Evolutionary conservation across 139 green algal genomes (phyloP).

Genomic region (Chlamydomonas applanata): DNA sequence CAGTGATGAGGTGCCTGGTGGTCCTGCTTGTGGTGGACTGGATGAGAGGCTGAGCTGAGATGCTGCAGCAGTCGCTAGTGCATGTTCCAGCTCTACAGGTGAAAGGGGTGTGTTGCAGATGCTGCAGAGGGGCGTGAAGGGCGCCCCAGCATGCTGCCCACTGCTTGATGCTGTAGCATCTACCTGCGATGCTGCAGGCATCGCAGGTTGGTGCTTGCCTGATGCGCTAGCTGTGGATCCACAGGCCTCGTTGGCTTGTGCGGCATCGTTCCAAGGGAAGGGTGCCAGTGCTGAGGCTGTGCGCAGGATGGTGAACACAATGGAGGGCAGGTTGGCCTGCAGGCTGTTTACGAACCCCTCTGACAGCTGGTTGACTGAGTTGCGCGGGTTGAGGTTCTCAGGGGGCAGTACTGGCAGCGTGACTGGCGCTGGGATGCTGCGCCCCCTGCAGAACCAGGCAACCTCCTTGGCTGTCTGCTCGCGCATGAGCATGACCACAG

Average conservation of each 20-base stretch:
- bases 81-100: not conserved
- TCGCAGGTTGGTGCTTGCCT: not conserved
- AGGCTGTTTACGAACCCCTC: slow-evolving; percentile 41
- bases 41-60: no score
- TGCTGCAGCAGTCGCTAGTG: not conserved
- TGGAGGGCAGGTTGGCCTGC: slow-evolving; percentile 54
- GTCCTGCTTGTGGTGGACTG: no score
- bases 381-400: not conserved
- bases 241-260: slow-evolving; percentile 1
- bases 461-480: slow-evolving; percentile 42
- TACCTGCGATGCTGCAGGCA: not conserved
- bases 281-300: slow-evolving; percentile 53
- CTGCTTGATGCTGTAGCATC: not conserved
- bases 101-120: not conserved
- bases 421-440: slow-evolving; percentile 5
- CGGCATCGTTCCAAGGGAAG: slow-evolving; percentile 44
- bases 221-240: not conserved
- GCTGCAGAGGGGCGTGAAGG: slow-evolving; percentile 1
- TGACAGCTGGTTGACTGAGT: slow-evolving; percentile 56
- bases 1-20: no score
- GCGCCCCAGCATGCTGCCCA: not conserved
- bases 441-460: slow-evolving; percentile 17
- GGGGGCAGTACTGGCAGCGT: slow-evolving; percentile 13
- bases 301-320: slow-evolving; percentile 52
- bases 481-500: slow-evolving; percentile 23